Base-by-base conservation (phyloP, 371 early-diverging fungal genomes). In the Neoconidiobolus thromboides region DNA sequence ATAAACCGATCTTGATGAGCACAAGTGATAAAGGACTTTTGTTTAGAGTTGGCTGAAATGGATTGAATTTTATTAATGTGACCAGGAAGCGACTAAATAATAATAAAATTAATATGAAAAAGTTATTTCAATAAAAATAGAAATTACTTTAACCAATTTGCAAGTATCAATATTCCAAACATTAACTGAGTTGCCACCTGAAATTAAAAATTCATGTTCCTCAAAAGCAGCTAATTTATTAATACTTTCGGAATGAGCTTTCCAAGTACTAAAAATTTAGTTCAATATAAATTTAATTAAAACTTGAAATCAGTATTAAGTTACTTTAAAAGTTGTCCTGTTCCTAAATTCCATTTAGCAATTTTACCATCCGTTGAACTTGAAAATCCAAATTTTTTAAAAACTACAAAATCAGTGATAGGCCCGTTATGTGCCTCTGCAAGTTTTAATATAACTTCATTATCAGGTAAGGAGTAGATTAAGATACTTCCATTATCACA, bases 1-100 rank as follows among this genome's bases (percentile, higher is more conserved):
- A 57, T 57, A 44, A 57, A 57, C 4, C 57, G 4, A 44, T 57
- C 57, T 5, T 57, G 41, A 9, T 43, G n/a, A 44, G 57, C 57
- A 15, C 43, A 7, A 3, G 57, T 43, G 5, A 57, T 15, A 37
- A 41, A 57, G 10, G 44, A 4, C 2, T 43, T 15, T 7, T 36
- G 44, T n/a, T 36, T 15, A 4, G 5, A 4, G 6, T n/a, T 43
- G 2, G 40, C 41, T 57, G 40, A 12, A 6, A 57, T 5, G 26
- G 43, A 38, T 26, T 42, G 41, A 12, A 57, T 26, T 5, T 12
- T 41, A 26, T 15, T 57, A 6, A 44, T 57, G 40, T 57, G 57
- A 5, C 38, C 57, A 38, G 36, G 7, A 43, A 57, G 15, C 15
- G 41, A 41, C 57, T 57, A 41, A 42, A 41, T 26, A 26, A 26